phyloP scores from a whole-genome alignment of 129 eudicot species.

The Flaveria brownii region DNA sequence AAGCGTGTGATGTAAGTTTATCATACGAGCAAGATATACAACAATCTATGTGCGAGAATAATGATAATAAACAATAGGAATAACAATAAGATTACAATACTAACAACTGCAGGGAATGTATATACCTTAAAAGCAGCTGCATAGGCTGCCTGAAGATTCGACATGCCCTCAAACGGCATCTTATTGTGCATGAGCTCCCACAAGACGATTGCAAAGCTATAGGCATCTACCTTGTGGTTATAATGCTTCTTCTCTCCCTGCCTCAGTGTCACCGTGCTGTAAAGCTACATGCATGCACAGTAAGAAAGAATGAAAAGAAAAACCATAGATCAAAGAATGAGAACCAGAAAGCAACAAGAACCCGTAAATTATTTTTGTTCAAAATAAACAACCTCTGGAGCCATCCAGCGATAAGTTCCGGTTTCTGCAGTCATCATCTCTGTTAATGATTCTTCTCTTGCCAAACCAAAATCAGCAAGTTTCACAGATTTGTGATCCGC shows the following conservation, averaged over 20 bases:
- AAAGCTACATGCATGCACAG: constrained; percentile 49
- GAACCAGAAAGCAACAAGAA: background rate
- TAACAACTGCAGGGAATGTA: background rate
- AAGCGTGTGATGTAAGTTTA: background rate
- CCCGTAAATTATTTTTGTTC: background rate
- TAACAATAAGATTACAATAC: background rate
- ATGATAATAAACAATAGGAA: background rate
- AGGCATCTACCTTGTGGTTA: constrained; percentile 83
- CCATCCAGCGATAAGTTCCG: constrained; percentile 93
- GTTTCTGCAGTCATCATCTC: constrained; percentile 96
- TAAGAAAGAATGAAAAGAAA: background rate
- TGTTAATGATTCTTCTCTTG: constrained; percentile 82
- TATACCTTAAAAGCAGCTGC: constrained; percentile 94
- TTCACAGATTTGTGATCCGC: constrained; percentile 65
- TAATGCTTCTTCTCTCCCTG: constrained; percentile 89
- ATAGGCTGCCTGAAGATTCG: constrained; percentile 71
- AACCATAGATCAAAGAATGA: background rate
- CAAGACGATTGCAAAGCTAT: constrained; percentile 83
- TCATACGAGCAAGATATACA: background rate
- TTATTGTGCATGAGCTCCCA: constrained; percentile 89
- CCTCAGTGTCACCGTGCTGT: constrained; percentile 80
- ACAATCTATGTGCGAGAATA: background rate
- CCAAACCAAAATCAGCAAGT: constrained; percentile 89
- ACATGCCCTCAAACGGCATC: constrained; percentile 81
- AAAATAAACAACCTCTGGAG: constrained; percentile 61